These are phyloP conservation scores for Monosporozyma unispora DNA, from an alignment of 805 yeast genomes.

Conservation along the genomic window DNA sequence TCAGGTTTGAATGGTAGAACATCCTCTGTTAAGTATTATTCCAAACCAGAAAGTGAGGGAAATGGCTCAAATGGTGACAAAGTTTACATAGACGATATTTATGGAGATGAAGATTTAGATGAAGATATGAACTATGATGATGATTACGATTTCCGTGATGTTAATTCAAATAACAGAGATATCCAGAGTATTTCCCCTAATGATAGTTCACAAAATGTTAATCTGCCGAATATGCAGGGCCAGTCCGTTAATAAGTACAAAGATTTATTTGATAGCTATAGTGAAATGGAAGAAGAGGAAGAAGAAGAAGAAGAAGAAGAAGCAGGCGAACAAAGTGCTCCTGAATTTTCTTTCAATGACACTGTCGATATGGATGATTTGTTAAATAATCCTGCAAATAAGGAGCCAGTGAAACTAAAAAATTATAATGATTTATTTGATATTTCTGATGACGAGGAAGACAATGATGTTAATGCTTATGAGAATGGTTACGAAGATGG, in stretches of 20 bases:
- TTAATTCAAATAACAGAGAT: slow-evolving; percentile 4
- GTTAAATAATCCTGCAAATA: background rate
- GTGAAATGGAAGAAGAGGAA: slow-evolving; percentile 3
- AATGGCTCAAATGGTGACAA: slow-evolving; percentile 8
- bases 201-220: background rate
- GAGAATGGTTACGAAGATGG: background rate
- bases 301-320: background rate
- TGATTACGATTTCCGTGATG: slow-evolving; percentile 27
- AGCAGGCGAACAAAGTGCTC: background rate
- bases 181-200: background rate
- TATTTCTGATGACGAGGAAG: slow-evolving; percentile 4
- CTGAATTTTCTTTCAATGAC: background rate
- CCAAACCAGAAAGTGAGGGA: slow-evolving; percentile 24
- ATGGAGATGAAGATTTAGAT: slow-evolving; percentile 35
- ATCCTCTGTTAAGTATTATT: slow-evolving; percentile 44
- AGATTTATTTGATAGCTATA: slow-evolving; percentile 22
- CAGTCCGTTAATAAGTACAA: slow-evolving; percentile 9
- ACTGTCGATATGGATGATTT: background rate
- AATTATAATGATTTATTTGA: slow-evolving; percentile 2
- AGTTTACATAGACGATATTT: slow-evolving; percentile 33
- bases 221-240: background rate
- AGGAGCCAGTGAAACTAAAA: background rate
- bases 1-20: slow-evolving; percentile 41
- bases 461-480: background rate
- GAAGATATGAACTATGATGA: slow-evolving; percentile 34